Evolutionary conservation across 768 basidiomycete genomes (phyloP).

Genomic region (Suillus tomentosus): DNA sequence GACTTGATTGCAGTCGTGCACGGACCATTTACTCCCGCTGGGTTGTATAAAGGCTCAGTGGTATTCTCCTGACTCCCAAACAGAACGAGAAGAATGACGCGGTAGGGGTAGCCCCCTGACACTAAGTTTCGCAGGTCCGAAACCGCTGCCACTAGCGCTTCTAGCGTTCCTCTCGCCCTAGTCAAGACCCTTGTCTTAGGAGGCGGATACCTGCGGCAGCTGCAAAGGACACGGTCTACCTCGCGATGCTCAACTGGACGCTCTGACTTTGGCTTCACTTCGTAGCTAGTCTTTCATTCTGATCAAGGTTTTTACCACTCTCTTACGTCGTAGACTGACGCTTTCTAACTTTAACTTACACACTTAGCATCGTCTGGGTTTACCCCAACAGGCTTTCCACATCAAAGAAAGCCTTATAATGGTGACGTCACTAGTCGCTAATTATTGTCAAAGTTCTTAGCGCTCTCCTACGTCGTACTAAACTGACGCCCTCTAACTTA

Average conservation of each 20-base stretch:
- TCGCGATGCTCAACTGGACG: neutral
- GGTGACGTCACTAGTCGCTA: neutral
- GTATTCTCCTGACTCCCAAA: no score
- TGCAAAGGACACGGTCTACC: neutral
- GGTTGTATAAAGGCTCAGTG: no score
- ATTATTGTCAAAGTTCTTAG: neutral
- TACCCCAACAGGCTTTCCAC: neutral
- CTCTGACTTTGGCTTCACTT: neutral
- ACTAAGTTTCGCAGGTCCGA: neutral
- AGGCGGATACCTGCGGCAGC: neutral
- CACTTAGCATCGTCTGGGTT: neutral
- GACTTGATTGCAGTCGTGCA: no score
- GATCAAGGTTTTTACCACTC: no score
- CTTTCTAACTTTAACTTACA: neutral
- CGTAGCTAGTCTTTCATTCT: neutral
- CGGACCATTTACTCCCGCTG: no score
- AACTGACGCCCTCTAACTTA: neutral
- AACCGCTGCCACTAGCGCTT: neutral
- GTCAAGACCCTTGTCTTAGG: neutral
- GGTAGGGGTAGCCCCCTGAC: neutral
- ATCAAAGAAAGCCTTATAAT: neutral
- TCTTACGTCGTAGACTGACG: neutral
- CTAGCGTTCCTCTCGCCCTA: neutral
- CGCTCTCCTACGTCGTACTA: neutral
- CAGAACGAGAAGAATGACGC: neutral